These are phyloP conservation scores for Scytalidium lignicola DNA, from an alignment of 2,329 filamentous ascomycete species.

Conservation along the genomic window DNA sequence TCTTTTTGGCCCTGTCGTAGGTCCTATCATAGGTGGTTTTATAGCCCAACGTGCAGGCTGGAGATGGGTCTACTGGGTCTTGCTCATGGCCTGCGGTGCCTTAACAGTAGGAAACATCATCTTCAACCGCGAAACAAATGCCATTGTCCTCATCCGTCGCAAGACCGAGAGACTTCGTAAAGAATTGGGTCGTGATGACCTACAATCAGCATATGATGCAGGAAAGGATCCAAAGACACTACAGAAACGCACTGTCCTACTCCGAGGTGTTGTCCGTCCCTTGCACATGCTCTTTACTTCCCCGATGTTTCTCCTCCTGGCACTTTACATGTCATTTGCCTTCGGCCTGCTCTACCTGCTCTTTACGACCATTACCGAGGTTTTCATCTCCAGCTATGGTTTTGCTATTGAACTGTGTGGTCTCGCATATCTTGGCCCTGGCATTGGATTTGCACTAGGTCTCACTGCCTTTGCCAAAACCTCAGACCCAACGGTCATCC, in stretches of 20 bases:
- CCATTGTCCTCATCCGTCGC: slow-evolving; percentile 41
- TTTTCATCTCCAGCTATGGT: slow-evolving; percentile 39
- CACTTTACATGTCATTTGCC: slow-evolving; percentile 42
- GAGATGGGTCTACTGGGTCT: slow-evolving; percentile 35
- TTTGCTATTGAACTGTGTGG: slow-evolving; percentile 35
- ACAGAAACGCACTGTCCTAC: slow-evolving; percentile 1
- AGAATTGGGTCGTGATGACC: slow-evolving; percentile 39
- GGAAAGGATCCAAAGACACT: slow-evolving; percentile 9
- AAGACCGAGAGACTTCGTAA: slow-evolving; percentile 35
- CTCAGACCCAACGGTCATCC: slow-evolving; percentile 39
- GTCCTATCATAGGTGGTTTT: slow-evolving; percentile 19
- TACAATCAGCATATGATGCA: slow-evolving; percentile 34
- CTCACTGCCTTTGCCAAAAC: slow-evolving; percentile 33
- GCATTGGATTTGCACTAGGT: slow-evolving; percentile 33
- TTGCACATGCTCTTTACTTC: slow-evolving; percentile 34
- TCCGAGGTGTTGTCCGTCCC: slow-evolving; percentile 35
- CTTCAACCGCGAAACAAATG: slow-evolving; percentile 40
- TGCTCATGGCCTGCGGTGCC: slow-evolving; percentile 37
- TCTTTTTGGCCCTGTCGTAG: slow-evolving; percentile 23
- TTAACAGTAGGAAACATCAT: slow-evolving; percentile 29
- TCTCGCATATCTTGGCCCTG: slow-evolving; percentile 37
- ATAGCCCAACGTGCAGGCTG: slow-evolving; percentile 44
- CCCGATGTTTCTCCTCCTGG: slow-evolving; percentile 34
- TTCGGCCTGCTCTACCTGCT: slow-evolving; percentile 50
- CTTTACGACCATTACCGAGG: slow-evolving; percentile 42